Conservation (phyloP, 1,284 basidiomycete species). For the Apiotrichum gracile region DNA sequence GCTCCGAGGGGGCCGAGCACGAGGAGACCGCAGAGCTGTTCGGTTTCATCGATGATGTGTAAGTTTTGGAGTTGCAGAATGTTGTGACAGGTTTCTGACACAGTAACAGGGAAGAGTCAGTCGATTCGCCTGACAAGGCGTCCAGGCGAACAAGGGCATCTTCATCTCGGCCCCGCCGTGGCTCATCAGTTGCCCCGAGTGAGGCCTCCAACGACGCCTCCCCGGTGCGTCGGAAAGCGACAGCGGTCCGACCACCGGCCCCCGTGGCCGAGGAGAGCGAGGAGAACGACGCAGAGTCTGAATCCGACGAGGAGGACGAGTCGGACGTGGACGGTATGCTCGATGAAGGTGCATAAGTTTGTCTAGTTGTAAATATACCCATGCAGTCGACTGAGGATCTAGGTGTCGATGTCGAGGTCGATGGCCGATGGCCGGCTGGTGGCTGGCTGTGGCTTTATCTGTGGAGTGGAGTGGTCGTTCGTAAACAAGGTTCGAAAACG, state of each 20-base stretch:
- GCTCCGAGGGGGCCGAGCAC: conserved; percentile 22
- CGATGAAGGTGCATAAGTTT: conserved; percentile 9
- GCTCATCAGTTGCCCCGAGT: neutral
- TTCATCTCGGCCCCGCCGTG: conserved; percentile 1
- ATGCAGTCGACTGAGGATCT: too few relatives aligned
- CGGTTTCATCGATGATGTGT: conserved; percentile 45
- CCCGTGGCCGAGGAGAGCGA: conserved; percentile 14
- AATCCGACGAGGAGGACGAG: conserved; percentile 8
- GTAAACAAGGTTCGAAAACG: too few relatives aligned
- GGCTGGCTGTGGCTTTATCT: too few relatives aligned
- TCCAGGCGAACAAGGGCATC: conserved; percentile 7
- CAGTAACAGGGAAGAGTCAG: conserved; percentile 2
- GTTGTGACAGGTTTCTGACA: neutral
- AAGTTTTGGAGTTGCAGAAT: conserved; percentile 11
- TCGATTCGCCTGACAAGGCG: conserved; percentile 7
- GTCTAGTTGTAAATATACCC: neutral
- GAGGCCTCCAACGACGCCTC: conserved; percentile 12
- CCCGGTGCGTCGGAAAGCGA: conserved; percentile 1
- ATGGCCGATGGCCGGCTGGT: too few relatives aligned
- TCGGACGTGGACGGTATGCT: conserved; percentile 21
- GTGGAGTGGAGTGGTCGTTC: too few relatives aligned
- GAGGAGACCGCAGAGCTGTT: conserved; percentile 30
- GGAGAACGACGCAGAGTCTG: conserved; percentile 2
- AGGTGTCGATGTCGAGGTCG: too few relatives aligned
- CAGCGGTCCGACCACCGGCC: neutral